Evolutionary conservation across 768 basidiomycete genomes (phyloP).

Genomic region (Lactarius psammicola): DNA sequence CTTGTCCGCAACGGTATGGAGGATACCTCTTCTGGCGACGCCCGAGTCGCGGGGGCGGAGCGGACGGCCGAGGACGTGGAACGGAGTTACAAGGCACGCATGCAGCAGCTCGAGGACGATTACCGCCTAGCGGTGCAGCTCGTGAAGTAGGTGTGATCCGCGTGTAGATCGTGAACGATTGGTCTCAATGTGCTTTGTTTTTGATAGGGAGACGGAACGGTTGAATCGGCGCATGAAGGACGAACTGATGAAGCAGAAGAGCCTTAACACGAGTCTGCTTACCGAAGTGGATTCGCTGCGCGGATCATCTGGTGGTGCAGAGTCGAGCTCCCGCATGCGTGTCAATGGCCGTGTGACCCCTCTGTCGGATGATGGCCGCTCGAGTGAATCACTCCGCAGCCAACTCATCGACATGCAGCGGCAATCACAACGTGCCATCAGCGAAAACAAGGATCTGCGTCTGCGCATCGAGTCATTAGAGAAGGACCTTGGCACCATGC

Average conservation of each 20-base stretch:
- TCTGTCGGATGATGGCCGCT: conserved; percentile 61
- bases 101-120: conserved; percentile 90
- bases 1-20: conserved; percentile 38
- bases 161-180: conserved; percentile 26
- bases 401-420: conserved; percentile 80
- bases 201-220: conserved; percentile 86
- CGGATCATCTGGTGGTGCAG: conserved; percentile 51
- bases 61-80: conserved; percentile 78
- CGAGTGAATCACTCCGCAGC: conserved; percentile 55
- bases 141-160: conserved; percentile 71
- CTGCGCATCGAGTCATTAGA: conserved; percentile 71
- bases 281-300: conserved; percentile 74
- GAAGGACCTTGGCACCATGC: conserved; percentile 68
- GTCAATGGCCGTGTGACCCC: conserved; percentile 80
- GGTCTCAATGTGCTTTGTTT: conserved; percentile 21
- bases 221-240: conserved; percentile 97
- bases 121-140: conserved; percentile 97
- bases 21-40: conserved; percentile 36
- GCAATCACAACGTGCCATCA: conserved; percentile 65
- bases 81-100: conserved; percentile 68
- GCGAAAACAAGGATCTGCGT: conserved; percentile 75
- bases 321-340: conserved; percentile 49
- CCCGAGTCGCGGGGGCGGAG: conserved; percentile 66
- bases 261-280: conserved; percentile 73
- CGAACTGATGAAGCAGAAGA: conserved; percentile 89